Base-by-base conservation (phyloP, 2,329 filamentous ascomycete species). In the Colletotrichum sp. region DNA sequence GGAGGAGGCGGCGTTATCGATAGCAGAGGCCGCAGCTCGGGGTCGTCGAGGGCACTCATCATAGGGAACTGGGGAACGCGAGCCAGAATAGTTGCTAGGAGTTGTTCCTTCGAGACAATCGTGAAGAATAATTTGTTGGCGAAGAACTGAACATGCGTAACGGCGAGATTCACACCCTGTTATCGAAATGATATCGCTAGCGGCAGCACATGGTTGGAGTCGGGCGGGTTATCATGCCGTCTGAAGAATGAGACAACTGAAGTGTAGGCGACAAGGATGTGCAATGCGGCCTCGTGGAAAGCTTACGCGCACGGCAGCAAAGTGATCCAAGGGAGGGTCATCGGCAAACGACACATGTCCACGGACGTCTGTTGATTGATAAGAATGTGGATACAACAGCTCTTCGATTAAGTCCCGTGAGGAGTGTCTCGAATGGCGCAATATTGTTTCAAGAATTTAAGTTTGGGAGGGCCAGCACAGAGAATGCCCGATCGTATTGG, bases 381-480 rank as follows among this genome's bases (percentile, higher is more conserved):
- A 68, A 63, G 63, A 76, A 64, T 72, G 63, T 32, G 55, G 52
- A 62, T 57, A 36, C n/a, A 5, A 24, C 16, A 62, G 24, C 24
- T 28, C 34, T 28, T 36, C 26, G n/a, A 16, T 30, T 13, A 24
- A 30, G 65, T 44, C 71, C 44, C 44, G 57, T 59, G 44, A 64
- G 39, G 21, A 16, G 21, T 72, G 63, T 72, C 52, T 76, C 32
- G 9, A 57, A 76, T 72, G 32, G 69, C 57, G 73, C 34, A 64
- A 72, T 72, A 16, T 9, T 76, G 73, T 76, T 76, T 72, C 63
- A 72, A 30, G 21, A 49, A 49, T 16, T 63, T 49, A 5, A 72
- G 24, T 44, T 57, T 32, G 9, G 21, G 24, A 59, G 26, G 57
- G 10, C 57, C n/a, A 57, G 39, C 32, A 57, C 21, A 64, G 26